These are phyloP conservation scores for Neoascochyta sp. DNA, from an alignment of 2,329 filamentous ascomycete species.

Conservation along the genomic window DNA sequence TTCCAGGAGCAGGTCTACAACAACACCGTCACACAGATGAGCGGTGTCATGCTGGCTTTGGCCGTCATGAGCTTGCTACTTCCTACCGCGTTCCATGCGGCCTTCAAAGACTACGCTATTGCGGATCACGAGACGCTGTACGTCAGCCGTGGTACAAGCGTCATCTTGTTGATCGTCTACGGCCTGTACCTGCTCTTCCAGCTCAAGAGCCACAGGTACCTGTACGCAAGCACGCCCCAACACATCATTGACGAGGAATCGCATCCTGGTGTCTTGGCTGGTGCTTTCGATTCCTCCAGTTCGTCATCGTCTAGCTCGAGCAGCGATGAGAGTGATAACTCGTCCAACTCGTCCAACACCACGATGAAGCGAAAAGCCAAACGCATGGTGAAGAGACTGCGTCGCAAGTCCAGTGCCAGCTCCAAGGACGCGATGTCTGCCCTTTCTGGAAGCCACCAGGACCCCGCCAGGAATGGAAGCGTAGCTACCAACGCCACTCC, in stretches of 20 bases:
- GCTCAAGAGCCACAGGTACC: slow-evolving; percentile 85
- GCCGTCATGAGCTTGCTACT: slow-evolving; percentile 85
- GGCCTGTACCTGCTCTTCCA: slow-evolving; percentile 82
- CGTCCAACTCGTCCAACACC: slow-evolving; percentile 61
- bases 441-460: slow-evolving; percentile 43
- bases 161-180: slow-evolving; percentile 80
- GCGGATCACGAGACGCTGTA: slow-evolving; percentile 72
- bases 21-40: slow-evolving; percentile 94
- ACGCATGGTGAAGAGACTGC: slow-evolving; percentile 67
- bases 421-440: slow-evolving; percentile 59
- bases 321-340: slow-evolving; percentile 61
- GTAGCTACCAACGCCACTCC: slow-evolving; percentile 17
- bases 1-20: slow-evolving; percentile 95
- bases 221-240: slow-evolving; percentile 88
- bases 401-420: slow-evolving; percentile 72
- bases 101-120: slow-evolving; percentile 60
- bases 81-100: slow-evolving; percentile 90
- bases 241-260: slow-evolving; percentile 90
- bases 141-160: slow-evolving; percentile 85
- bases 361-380: slow-evolving; percentile 73
- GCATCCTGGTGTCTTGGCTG: slow-evolving; percentile 76
- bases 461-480: slow-evolving; percentile 24
- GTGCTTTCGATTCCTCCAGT: slow-evolving; percentile 71
- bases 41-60: slow-evolving; percentile 83
- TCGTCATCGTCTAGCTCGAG: slow-evolving; percentile 49